Evolutionary conservation across 306 rosid genomes (phyloP), one percentile per base, ranked within the genome.

Genomic region (Rosa multiflora): DNA sequence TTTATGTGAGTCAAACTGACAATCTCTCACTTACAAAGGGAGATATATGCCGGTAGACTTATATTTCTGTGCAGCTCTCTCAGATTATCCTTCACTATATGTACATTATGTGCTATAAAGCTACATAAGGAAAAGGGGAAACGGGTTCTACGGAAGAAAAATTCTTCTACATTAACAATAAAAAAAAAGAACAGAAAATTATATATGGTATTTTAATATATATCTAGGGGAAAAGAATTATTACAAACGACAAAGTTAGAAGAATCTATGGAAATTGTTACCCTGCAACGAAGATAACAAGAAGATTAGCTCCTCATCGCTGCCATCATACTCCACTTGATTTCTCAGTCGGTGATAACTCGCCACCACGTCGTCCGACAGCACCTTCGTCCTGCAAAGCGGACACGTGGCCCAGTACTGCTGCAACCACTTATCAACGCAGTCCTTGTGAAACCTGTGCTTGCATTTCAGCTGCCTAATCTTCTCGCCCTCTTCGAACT

Each of bases 361-460:
- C 7, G 86, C 87, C 5, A 85, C 94, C 21, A 86, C 85, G 55
- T 91, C 89, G 73, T 93, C 97, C n/a, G 98, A 87, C 76, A 96
- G 44, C 8, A 91, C 93, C 69, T 86, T 90, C 59, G 74, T 82
- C 79, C 99, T 83, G 83, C 99, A 96, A 20, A 96, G 97, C 1
- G 99, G 99, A 56, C 99, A 96, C 1, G 97, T 93, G 20, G 96
- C 96, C 82, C 83, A 88, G 42, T 77, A 87, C 67, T 87, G 88
- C 35, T 89, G 90, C 72, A 96, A 83, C 99, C 99, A 96, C 64
- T 68, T 86, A 67, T 93, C 99, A 49, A 96, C 87, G 40, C 99
- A 93, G 62, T 89, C 96, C 84, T 71, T 87, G 75, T 93, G 99
- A 80, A 93, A 96, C 9, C 88, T 84, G 83, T 96, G 99, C 53